phyloP scores from a whole-genome alignment of 148 eudicot species.

The Cornus controversa region DNA sequence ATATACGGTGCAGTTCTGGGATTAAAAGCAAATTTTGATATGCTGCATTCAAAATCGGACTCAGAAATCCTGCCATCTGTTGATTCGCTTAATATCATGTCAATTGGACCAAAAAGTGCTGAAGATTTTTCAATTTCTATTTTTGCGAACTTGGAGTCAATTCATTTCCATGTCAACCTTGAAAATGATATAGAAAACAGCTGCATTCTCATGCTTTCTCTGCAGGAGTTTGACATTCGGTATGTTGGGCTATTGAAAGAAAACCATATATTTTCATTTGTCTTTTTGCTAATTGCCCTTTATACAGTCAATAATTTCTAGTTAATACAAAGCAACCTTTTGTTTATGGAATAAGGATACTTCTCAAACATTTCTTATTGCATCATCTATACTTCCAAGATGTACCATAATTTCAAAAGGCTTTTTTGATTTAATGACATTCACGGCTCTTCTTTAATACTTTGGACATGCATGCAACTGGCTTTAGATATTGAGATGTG shows the following conservation, averaged over 20 bases:
- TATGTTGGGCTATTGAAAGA: constrained; percentile 22
- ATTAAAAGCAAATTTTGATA: constrained; percentile 31
- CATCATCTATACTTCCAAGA: background rate
- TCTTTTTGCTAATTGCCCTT: background rate
- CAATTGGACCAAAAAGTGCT: constrained; percentile 29
- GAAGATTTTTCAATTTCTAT: constrained; percentile 35
- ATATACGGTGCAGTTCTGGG: constrained; percentile 48
- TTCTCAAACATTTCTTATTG: background rate
- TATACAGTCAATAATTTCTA: background rate
- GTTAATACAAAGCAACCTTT: background rate
- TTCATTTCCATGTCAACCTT: constrained; percentile 52
- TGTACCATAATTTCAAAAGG: background rate
- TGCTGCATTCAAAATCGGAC: constrained; percentile 29
- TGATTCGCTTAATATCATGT: constrained; percentile 17
- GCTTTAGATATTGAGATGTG: background rate
- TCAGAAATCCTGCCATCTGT: constrained; percentile 10
- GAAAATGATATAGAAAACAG: constrained; percentile 53
- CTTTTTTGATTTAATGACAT: background rate
- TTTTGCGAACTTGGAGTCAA: constrained; percentile 38
- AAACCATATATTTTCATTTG: background rate
- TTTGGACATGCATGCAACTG: background rate
- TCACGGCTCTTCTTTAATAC: background rate
- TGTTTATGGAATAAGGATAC: background rate
- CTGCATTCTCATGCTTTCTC: constrained; percentile 39
- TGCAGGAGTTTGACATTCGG: constrained; percentile 50